A percentile compares a stretch with the other conserved stretches of the same genome.
Evolutionary conservation across 805 yeast genomes (phyloP).

Genomic region (Candida arabinofermentans): DNA sequence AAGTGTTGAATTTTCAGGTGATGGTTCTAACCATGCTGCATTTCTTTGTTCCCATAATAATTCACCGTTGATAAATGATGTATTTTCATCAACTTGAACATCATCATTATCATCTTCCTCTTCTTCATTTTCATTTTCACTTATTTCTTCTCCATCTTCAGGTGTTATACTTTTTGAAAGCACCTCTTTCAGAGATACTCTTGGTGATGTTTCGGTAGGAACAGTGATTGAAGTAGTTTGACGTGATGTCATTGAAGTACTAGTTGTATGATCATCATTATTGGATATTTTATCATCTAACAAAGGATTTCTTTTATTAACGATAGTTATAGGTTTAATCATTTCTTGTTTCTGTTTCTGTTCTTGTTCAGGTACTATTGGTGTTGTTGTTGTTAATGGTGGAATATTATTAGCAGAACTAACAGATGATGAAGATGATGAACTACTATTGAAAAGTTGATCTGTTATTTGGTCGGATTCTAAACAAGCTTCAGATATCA

Average conservation of each 20-base stretch:
- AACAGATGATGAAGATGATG: slow-evolving; percentile 7
- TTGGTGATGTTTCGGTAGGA: not conserved
- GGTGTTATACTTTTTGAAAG: not conserved
- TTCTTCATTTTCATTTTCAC: not conserved
- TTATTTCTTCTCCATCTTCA: not conserved
- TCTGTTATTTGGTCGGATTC: slow-evolving; percentile 46
- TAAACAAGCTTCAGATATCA: slow-evolving; percentile 46
- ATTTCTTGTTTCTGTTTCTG: not conserved
- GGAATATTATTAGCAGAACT: not conserved
- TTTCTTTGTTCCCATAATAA: slow-evolving; percentile 69
- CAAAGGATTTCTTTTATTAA: slow-evolving; percentile 3
- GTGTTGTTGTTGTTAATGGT: not conserved
- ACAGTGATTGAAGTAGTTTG: not conserved
- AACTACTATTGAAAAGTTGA: slow-evolving; percentile 40
- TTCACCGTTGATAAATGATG: slow-evolving; percentile 41
- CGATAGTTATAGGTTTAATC: not conserved
- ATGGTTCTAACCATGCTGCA: slow-evolving; percentile 57
- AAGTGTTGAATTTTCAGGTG: slow-evolving; percentile 24
- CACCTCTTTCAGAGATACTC: not conserved
- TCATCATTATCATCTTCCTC: not conserved
- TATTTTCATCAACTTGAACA: slow-evolving; percentile 10
- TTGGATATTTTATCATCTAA: slow-evolving; percentile 10
- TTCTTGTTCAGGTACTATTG: not conserved
- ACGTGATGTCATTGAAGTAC: slow-evolving; percentile 4
- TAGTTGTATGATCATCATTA: slow-evolving; percentile 10